Percentiles rank a stretch among this genome's conserved stretches.
phyloP scores from a whole-genome alignment of 352 stramenopile species.

The Lagenidium sp. region DNA sequence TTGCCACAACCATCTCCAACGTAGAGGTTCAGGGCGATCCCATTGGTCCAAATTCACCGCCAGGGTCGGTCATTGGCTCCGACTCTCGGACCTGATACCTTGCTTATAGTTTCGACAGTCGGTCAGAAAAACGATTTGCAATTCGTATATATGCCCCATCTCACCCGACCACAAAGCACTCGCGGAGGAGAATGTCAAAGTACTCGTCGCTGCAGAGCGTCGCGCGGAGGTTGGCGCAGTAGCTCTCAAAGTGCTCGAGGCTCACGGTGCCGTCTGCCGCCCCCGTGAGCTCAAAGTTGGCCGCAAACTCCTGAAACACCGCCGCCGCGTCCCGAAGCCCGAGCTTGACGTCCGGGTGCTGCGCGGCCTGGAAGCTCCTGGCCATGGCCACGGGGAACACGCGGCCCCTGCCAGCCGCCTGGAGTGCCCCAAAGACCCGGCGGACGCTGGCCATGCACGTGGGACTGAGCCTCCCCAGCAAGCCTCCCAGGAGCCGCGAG shows the following conservation, averaged over 20 bases:
- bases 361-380: constrained; percentile 43
- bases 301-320: constrained; percentile 65
- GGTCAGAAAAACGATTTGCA: no score
- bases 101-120: no score
- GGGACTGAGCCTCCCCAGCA: constrained; percentile 32
- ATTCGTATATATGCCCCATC: no score
- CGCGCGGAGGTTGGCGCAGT: constrained; percentile 45
- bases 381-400: constrained; percentile 55
- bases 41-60: no score
- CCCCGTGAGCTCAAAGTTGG: constrained; percentile 49
- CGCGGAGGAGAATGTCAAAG: constrained; percentile 44
- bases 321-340: constrained; percentile 22
- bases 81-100: no score
- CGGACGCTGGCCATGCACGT: constrained; percentile 19
- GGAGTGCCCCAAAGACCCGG: constrained; percentile 36
- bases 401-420: constrained; percentile 34
- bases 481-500: constrained; percentile 24
- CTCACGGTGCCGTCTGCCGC: constrained; percentile 25
- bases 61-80: no score
- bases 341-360: constrained; percentile 50
- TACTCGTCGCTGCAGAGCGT: constrained; percentile 41
- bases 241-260: constrained; percentile 58
- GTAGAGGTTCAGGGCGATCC: no score
- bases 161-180: constrained; percentile 40
- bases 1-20: no score